These are phyloP conservation scores for Exophiala viscosa DNA, from an alignment of 2,329 filamentous ascomycete species.

Conservation along the genomic window DNA sequence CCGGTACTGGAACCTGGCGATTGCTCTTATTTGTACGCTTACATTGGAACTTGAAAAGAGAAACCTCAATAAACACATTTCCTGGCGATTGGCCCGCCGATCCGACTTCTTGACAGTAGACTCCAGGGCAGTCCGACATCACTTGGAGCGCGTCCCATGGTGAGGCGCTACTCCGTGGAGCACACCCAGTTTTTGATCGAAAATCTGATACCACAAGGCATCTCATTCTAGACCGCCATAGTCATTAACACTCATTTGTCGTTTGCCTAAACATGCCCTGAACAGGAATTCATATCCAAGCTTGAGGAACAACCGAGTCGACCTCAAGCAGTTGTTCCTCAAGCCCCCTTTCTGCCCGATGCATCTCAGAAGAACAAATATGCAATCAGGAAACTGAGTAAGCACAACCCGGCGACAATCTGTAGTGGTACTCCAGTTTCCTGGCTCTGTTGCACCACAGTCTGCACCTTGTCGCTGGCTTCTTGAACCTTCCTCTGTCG, in stretches of 20 bases:
- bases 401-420: constrained; percentile 75
- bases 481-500: constrained; percentile 70
- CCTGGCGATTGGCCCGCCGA: too few relatives aligned
- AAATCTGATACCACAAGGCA: too few relatives aligned
- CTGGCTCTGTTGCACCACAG: constrained; percentile 48
- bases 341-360: neutral
- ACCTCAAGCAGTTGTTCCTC: too few relatives aligned
- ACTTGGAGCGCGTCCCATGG: too few relatives aligned
- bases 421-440: constrained; percentile 71
- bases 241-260: neutral
- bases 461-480: constrained; percentile 54
- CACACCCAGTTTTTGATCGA: too few relatives aligned
- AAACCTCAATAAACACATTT: neutral
- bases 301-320: neutral
- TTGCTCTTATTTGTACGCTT: constrained; percentile 18
- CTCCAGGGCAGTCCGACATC: neutral
- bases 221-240: too few relatives aligned
- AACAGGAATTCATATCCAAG: constrained; percentile 5
- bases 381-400: constrained; percentile 87
- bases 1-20: neutral
- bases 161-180: too few relatives aligned
- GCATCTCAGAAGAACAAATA: constrained; percentile 84
- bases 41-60: constrained; percentile 12
- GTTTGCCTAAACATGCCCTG: neutral
- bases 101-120: too few relatives aligned